Conservation (phyloP, 176 grass and related monocot species). For the Panicum miliaceum region DNA sequence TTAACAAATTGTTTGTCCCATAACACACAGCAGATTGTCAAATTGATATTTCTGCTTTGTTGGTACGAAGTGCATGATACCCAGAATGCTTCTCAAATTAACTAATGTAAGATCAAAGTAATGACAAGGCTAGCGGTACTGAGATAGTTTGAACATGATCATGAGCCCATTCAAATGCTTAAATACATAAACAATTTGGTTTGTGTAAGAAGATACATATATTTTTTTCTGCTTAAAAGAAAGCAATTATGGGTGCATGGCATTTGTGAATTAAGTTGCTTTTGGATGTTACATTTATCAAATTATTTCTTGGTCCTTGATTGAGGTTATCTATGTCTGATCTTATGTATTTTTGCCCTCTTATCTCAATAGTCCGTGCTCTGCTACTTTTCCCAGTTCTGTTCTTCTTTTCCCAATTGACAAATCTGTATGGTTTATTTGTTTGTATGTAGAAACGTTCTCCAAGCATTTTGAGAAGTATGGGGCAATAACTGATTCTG, state of each 20-base stretch:
- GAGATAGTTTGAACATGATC: not conserved
- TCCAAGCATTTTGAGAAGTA: constrained; percentile 97
- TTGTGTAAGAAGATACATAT: not conserved
- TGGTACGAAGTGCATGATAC: not conserved
- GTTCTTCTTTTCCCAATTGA: constrained; percentile 49
- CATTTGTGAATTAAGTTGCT: not conserved
- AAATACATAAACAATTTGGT: constrained; percentile 8
- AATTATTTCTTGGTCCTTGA: constrained; percentile 14
- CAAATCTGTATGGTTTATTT: constrained; percentile 63
- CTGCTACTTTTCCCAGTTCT: constrained; percentile 26
- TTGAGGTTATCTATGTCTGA: not conserved
- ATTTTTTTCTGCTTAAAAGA: constrained; percentile 1
- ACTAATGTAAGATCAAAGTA: not conserved
- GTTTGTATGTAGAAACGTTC: constrained; percentile 87
- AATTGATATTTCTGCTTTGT: not conserved
- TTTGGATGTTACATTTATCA: not conserved
- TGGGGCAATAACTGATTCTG: constrained; percentile 94
- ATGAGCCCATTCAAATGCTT: not conserved
- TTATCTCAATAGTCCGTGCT: not conserved
- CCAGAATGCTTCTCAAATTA: not conserved
- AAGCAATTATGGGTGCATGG: not conserved
- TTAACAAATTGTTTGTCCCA: not conserved
- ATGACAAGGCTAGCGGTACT: not conserved
- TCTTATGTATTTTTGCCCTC: constrained; percentile 10
- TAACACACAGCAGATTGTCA: not conserved